Evolutionary conservation across 2,329 filamentous ascomycete species (phyloP).

Genomic region (Bipolaris oryzae): DNA sequence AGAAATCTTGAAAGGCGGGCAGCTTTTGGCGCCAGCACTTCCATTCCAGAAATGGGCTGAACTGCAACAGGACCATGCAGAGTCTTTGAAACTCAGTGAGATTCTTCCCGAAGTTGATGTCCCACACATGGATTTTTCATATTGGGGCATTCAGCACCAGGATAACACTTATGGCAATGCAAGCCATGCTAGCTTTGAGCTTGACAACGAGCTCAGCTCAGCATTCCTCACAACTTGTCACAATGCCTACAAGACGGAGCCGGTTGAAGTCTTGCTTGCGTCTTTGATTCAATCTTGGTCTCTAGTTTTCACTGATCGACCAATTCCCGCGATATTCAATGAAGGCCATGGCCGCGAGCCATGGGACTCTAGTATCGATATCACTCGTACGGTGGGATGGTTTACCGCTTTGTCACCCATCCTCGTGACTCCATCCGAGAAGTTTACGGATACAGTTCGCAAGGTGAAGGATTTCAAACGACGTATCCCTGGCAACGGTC

Average conservation of each 20-base stretch:
- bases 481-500: slow-evolving; percentile 39
- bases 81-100: slow-evolving; percentile 27
- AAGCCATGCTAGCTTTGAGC: slow-evolving; percentile 40
- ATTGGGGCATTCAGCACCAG: slow-evolving; percentile 49
- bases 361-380: slow-evolving; percentile 56
- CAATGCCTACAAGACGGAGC: slow-evolving; percentile 59
- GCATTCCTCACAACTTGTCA: slow-evolving; percentile 43
- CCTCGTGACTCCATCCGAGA: slow-evolving; percentile 34
- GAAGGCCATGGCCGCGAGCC: slow-evolving; percentile 48
- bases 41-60: slow-evolving; percentile 50
- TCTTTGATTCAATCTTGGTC: slow-evolving; percentile 63
- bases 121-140: slow-evolving; percentile 42
- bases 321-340: slow-evolving; percentile 57
- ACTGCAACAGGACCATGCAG: slow-evolving; percentile 46
- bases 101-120: slow-evolving; percentile 40
- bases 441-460: slow-evolving; percentile 58
- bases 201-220: slow-evolving; percentile 32
- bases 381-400: slow-evolving; percentile 65
- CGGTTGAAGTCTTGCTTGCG: slow-evolving; percentile 62
- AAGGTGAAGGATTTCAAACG: slow-evolving; percentile 60
- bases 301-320: slow-evolving; percentile 61
- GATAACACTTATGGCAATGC: slow-evolving; percentile 48
- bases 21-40: slow-evolving; percentile 39
- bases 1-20: slow-evolving; percentile 38
- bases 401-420: slow-evolving; percentile 61